Evolutionary conservation across 352 stramenopile species (phyloP).

Genomic region (Globisporangium megalacanthum): DNA sequence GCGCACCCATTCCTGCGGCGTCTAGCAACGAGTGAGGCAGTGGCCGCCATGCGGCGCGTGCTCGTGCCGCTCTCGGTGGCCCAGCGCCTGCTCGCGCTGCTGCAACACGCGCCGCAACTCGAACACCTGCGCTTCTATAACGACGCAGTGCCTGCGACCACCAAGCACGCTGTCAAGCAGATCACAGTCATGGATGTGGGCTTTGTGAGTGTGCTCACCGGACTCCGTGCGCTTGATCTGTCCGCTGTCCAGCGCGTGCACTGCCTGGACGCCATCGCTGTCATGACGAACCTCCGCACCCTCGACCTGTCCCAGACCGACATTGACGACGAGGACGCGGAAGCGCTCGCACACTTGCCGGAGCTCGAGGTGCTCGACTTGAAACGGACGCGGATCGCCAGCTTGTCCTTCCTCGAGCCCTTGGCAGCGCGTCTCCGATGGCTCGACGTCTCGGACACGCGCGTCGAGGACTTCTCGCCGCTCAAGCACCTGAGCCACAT

Average conservation of each 20-base stretch:
- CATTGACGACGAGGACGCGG: slow-evolving; percentile 12
- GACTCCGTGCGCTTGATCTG: slow-evolving; percentile 21
- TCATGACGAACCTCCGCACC: slow-evolving; percentile 11
- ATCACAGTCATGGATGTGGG: slow-evolving; percentile 36
- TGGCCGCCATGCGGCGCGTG: slow-evolving; percentile 23
- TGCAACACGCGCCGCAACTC: slow-evolving; percentile 26
- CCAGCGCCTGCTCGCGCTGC: slow-evolving; percentile 32
- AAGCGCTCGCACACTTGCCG: slow-evolving; percentile 13
- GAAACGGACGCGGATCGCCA: slow-evolving; percentile 24
- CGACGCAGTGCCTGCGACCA: not conserved
- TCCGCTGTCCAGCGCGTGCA: slow-evolving; percentile 11
- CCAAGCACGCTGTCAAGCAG: slow-evolving; percentile 8
- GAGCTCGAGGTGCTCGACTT: slow-evolving; percentile 16
- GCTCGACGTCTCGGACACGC: slow-evolving; percentile 39
- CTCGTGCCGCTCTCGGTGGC: slow-evolving; percentile 29
- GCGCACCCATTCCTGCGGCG: slow-evolving; percentile 25
- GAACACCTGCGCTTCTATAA: slow-evolving; percentile 32
- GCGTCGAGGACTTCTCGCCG: slow-evolving; percentile 30
- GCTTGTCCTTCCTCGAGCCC: slow-evolving; percentile 21
- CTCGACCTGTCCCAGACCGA: slow-evolving; percentile 33
- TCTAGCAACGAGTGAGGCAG: slow-evolving; percentile 23
- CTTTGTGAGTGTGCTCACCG: slow-evolving; percentile 24
- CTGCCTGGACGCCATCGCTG: slow-evolving; percentile 9
- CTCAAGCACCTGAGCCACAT: slow-evolving; percentile 17
- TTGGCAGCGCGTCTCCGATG: slow-evolving; percentile 18